phyloP scores from a whole-genome alignment of 2,329 filamentous ascomycete species.

The Pseudocercospora eumusae region DNA sequence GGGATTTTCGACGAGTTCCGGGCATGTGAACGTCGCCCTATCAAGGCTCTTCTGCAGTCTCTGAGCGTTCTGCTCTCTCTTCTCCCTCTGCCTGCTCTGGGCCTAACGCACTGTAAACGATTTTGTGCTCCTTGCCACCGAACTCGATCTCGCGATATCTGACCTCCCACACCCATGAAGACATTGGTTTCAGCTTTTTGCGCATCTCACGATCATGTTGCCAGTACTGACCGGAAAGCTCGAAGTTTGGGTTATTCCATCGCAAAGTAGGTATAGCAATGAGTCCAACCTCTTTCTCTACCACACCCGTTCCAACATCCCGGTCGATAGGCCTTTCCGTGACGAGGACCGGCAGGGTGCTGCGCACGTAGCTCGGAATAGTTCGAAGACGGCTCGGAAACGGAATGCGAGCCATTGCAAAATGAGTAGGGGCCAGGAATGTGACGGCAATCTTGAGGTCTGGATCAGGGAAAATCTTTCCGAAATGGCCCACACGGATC shows the following conservation, averaged over 20 bases:
- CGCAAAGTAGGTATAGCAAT: conserved; percentile 17
- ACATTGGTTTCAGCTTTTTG: neutral
- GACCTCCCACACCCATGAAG: neutral
- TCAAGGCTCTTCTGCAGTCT: neutral
- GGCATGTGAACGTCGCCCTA: neutral
- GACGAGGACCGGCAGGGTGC: conserved; percentile 3
- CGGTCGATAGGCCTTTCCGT: neutral
- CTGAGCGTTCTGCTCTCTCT: neutral
- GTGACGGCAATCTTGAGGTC: conserved; percentile 6
- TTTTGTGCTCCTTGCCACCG: neutral
- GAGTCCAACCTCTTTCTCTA: conserved; percentile 1
- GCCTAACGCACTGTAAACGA: neutral
- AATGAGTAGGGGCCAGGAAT: neutral
- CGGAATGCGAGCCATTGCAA: neutral
- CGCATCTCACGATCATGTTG: neutral
- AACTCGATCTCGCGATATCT: conserved; percentile 1
- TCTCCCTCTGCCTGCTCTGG: neutral
- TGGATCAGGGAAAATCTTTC: neutral
- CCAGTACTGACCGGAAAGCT: neutral
- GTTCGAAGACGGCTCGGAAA: neutral
- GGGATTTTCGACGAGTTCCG: neutral
- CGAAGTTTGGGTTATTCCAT: conserved; percentile 14
- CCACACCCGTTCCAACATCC: neutral
- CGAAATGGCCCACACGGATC: conserved; percentile 47
- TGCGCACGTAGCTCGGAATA: neutral